Evolutionary conservation across 768 basidiomycete genomes (phyloP).

Genomic region (Harrya chromipes): DNA sequence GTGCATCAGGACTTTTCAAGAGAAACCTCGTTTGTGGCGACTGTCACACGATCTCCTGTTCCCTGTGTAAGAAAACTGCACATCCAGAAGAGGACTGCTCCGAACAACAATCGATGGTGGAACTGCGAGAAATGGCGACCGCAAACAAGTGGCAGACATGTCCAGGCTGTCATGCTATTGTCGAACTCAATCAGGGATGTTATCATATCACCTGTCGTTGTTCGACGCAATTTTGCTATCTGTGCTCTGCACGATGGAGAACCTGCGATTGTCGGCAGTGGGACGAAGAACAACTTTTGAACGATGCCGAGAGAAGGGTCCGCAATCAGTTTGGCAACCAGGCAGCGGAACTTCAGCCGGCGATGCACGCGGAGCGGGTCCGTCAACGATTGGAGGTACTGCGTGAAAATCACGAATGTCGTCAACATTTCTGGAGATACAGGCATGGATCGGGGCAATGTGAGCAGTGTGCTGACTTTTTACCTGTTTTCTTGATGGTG

Average conservation of each 20-base stretch:
- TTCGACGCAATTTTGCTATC: slow-evolving; percentile 56
- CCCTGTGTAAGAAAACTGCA: slow-evolving; percentile 44
- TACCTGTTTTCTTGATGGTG: slow-evolving; percentile 48
- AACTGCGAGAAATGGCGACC: slow-evolving; percentile 44
- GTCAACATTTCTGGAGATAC: slow-evolving; percentile 43
- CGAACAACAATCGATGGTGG: slow-evolving; percentile 41
- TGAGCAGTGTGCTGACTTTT: slow-evolving; percentile 40
- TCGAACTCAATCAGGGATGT: slow-evolving; percentile 57
- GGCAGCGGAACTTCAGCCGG: slow-evolving; percentile 15
- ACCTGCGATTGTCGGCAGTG: slow-evolving; percentile 59
- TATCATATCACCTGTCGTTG: slow-evolving; percentile 62
- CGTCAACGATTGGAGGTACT: slow-evolving; percentile 33
- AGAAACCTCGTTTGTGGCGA: slow-evolving; percentile 33
- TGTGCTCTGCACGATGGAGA: slow-evolving; percentile 63
- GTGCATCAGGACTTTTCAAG: slow-evolving; percentile 27
- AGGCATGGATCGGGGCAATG: slow-evolving; percentile 43
- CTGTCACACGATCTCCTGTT: slow-evolving; percentile 44
- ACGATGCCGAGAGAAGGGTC: slow-evolving; percentile 25
- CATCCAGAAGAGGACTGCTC: slow-evolving; percentile 42
- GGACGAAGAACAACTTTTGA: slow-evolving; percentile 48
- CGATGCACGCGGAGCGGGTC: slow-evolving; percentile 18
- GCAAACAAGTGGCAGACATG: slow-evolving; percentile 59
- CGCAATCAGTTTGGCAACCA: slow-evolving; percentile 20
- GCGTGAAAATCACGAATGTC: slow-evolving; percentile 53
- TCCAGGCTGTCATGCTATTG: slow-evolving; percentile 52